Conservation (phyloP, 805 yeast species). For the Hanseniaspora lachancei region DNA sequence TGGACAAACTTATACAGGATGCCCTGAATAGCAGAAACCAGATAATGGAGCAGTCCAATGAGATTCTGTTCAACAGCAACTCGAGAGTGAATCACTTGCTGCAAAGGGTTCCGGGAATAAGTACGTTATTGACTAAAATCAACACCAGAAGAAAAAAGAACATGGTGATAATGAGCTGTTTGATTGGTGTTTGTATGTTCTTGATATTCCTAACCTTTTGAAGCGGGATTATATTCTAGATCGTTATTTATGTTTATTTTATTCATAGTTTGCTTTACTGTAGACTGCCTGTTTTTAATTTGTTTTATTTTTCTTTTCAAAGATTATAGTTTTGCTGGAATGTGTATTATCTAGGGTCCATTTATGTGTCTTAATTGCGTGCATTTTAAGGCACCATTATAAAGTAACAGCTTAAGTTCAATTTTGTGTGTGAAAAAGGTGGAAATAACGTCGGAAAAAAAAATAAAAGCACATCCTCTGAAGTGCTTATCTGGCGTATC, state of each 20-base stretch:
- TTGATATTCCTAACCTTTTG: slow-evolving; percentile 44
- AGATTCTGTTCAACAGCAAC: slow-evolving; percentile 47
- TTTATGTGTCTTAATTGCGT: neutral
- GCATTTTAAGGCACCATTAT: neutral
- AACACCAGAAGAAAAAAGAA: slow-evolving; percentile 83
- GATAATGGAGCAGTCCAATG: slow-evolving; percentile 53
- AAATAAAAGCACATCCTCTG: neutral
- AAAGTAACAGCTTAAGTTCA: too few species aligned
- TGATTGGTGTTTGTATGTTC: slow-evolving; percentile 62
- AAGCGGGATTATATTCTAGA: neutral
- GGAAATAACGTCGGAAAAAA: neutral
- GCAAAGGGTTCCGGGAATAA: slow-evolving; percentile 70
- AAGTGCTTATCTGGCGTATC: too few species aligned
- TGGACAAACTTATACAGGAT: slow-evolving; percentile 68
- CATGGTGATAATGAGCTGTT: slow-evolving; percentile 62
- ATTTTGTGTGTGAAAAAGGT: neutral
- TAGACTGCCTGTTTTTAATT: neutral
- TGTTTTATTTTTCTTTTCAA: neutral
- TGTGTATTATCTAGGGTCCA: too few species aligned
- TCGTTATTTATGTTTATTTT: too few species aligned
- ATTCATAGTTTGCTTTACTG: neutral
- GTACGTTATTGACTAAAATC: slow-evolving; percentile 59
- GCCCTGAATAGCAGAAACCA: slow-evolving; percentile 87
- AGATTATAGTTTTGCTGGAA: neutral
- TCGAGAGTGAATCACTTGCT: slow-evolving; percentile 47